phyloP scores from a whole-genome alignment of 2,329 filamentous ascomycete genomes.

The Hyphodiscus sp. region DNA sequence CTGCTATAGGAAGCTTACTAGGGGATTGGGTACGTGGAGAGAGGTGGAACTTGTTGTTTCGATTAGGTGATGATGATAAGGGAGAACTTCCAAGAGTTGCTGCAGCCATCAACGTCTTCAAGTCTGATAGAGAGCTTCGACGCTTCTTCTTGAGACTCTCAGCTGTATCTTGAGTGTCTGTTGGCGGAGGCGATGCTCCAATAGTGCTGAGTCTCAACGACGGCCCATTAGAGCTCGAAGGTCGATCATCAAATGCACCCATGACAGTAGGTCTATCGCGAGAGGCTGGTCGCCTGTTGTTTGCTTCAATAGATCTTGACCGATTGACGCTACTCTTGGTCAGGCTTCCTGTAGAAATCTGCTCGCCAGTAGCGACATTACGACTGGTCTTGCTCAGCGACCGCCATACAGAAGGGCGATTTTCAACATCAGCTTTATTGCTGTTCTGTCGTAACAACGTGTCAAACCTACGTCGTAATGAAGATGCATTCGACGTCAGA shows the following conservation, averaged over 20 bases:
- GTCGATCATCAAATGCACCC: conserved; percentile 58
- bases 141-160: conserved; percentile 66
- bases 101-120: conserved; percentile 62
- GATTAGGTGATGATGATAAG: conserved; percentile 20
- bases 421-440: conserved; percentile 62
- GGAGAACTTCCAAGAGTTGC: conserved; percentile 43
- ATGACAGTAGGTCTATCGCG: conserved; percentile 55
- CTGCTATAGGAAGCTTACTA: conserved; percentile 26
- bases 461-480: conserved; percentile 75
- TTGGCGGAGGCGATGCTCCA: conserved; percentile 28
- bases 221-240: conserved; percentile 47
- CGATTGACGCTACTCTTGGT: conserved; percentile 62
- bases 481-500: conserved; percentile 78
- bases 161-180: conserved; percentile 38
- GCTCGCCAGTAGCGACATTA: conserved; percentile 51
- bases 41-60: conserved; percentile 19
- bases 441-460: conserved; percentile 71
- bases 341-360: conserved; percentile 44
- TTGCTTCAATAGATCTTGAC: conserved; percentile 70
- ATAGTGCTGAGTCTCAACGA: conserved; percentile 26
- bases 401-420: conserved; percentile 73
- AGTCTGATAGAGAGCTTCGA: conserved; percentile 84
- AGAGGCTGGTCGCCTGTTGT: conserved; percentile 49
- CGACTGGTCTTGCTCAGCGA: conserved; percentile 79
- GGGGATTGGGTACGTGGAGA: conserved; percentile 29